Evolutionary conservation across 371 early-diverging fungal species (phyloP).

Genomic region (Batrachochytrium dendrobatidis): DNA sequence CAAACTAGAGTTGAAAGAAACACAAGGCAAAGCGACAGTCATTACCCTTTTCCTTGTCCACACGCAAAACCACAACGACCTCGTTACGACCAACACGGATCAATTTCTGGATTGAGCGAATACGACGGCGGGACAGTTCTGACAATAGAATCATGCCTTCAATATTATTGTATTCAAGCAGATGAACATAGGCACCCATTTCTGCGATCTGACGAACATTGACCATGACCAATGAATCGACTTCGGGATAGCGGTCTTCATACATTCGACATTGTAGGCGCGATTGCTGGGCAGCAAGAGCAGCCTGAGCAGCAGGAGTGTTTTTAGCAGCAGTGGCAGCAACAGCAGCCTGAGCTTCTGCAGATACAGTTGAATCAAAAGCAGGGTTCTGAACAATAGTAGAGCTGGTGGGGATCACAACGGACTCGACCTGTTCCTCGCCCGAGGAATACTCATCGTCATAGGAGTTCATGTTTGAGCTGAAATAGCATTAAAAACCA

Average conservation of each 20-base stretch:
- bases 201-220: conserved; percentile 96
- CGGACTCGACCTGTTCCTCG: neutral
- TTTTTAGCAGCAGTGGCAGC: conserved; percentile 11
- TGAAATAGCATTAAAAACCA: neutral
- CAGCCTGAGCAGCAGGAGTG: conserved; percentile 25
- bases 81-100: conserved; percentile 96
- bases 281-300: conserved; percentile 21
- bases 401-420: neutral
- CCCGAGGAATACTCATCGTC: neutral
- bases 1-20: no score
- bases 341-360: neutral
- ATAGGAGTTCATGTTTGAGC: no score
- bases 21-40: no score
- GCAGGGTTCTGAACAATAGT: neutral
- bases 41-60: conserved; percentile 98
- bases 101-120: conserved; percentile 95
- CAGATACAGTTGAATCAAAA: neutral
- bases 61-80: conserved; percentile 94
- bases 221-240: conserved; percentile 98
- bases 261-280: conserved; percentile 64
- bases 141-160: conserved; percentile 92
- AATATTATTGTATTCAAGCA: conserved; percentile 65
- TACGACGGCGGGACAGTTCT: conserved; percentile 95
- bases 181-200: conserved; percentile 95
- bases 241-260: conserved; percentile 92